These are phyloP conservation scores for Bryum argenteum DNA, from an alignment of 225 moss, liverwort and hornwort genomes.

Conservation along the genomic window DNA sequence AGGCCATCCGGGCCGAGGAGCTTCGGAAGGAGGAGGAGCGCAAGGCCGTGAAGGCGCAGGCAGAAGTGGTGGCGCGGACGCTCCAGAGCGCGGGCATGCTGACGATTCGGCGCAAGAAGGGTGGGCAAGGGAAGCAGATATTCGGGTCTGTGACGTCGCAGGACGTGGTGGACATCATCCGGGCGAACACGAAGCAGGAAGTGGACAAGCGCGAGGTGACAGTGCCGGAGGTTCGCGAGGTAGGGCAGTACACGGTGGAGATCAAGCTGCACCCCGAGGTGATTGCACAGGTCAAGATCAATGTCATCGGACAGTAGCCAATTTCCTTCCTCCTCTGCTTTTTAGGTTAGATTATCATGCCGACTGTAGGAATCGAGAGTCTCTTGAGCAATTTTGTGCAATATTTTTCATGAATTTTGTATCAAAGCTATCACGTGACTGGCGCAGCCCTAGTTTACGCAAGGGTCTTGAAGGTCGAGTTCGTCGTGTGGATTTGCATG, in stretches of 20 bases:
- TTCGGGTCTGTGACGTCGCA: slow-evolving; percentile 94
- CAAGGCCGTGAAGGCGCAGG: slow-evolving; percentile 77
- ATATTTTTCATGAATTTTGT: no score
- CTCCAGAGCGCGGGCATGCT: slow-evolving; percentile 74
- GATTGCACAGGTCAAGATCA: slow-evolving; percentile 82
- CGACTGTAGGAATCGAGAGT: no score
- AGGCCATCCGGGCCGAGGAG: slow-evolving; percentile 79
- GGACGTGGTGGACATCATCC: slow-evolving; percentile 88
- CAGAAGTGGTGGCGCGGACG: slow-evolving; percentile 76
- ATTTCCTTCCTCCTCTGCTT: not conserved
- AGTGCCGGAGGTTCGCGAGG: slow-evolving; percentile 92
- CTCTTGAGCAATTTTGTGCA: no score
- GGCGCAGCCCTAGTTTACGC: no score
- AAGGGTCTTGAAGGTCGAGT: no score
- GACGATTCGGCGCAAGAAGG: slow-evolving; percentile 80
- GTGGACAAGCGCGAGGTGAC: slow-evolving; percentile 95
- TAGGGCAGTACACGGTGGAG: slow-evolving; percentile 86
- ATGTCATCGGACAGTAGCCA: slow-evolving; percentile 80
- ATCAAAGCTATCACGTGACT: no score
- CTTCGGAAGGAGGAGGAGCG: slow-evolving; percentile 63
- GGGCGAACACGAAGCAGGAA: slow-evolving; percentile 80
- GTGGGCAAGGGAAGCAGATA: slow-evolving; percentile 92
- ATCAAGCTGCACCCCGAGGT: slow-evolving; percentile 91
- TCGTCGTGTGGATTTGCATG: no score
- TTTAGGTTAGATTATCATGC: no score